Evolutionary conservation across 768 basidiomycete genomes (phyloP), one percentile per base, ranked within the genome.

Genomic region (Suillus paluster): DNA sequence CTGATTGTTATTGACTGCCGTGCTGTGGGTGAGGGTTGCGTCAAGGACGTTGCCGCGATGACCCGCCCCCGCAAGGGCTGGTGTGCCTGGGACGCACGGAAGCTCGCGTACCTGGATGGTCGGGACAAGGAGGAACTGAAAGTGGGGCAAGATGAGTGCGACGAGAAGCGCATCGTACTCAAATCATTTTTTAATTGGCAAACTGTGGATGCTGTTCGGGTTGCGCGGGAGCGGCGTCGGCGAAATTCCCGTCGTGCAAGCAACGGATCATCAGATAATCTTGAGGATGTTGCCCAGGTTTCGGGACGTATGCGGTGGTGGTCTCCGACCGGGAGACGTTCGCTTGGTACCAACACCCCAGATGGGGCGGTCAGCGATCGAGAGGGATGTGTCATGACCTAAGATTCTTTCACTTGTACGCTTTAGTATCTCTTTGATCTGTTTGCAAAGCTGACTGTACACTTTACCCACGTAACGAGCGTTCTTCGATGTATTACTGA

Each of bases 111-210:
- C 75, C 80, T 93, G 46, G 93, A 95, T 73, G 85, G 77, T 60
- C 76, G 85, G 66, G 92, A 94, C 70, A 78, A 79, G 7, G 88
- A 90, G 64, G 84, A 85, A 41, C 74, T 90, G 61, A 86, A 84
- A 72, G 75, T 86, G 10, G 90, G 88, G 49, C 88, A 92, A 76
- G 90, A 93, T 73, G 94, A 95, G 73, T 92, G 92, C 69, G 92
- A 94, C 64, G 81, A 83, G 68, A 75, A 68, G 69, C 79, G 88
- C 27, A 87, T 94, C 27, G 88, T 92, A 56, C 70, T 95, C 66
- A 94, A 94, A 83, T 87, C 89, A 27, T 95, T 94, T 73, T 89
- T 91, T 73, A 86, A 89, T 54, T 93, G 91, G 90, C 90, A 94
- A 79, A 89, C 84, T 11, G 92, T 95, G 41, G 93, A 94, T 70